Conservation (phyloP, 371 early-diverging fungal species). For the Rhizopus delemar region DNA sequence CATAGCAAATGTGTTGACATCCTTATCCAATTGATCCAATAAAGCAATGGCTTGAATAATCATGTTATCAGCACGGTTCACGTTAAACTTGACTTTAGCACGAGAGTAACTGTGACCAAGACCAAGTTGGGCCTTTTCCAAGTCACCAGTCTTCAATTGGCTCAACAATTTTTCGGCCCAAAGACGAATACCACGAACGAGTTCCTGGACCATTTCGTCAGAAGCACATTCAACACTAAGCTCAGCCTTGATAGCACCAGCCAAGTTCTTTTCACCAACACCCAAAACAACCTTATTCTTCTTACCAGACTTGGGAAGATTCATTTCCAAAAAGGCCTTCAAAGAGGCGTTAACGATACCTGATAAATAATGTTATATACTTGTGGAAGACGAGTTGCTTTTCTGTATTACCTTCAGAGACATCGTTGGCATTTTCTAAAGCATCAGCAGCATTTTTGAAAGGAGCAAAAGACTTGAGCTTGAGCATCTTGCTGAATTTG, state of each 20-base stretch:
- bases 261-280: conserved; percentile 92
- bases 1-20: conserved; percentile 93
- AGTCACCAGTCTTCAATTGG: conserved; percentile 89
- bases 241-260: conserved; percentile 82
- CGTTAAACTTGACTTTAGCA: conserved; percentile 98
- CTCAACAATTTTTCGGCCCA: conserved; percentile 88
- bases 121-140: conserved; percentile 93
- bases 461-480: conserved; percentile 92
- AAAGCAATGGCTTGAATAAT: conserved; percentile 90
- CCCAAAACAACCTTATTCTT: conserved; percentile 79
- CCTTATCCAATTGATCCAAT: conserved; percentile 93
- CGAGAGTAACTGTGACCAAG: conserved; percentile 97
- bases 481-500: conserved; percentile 89
- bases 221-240: conserved; percentile 79
- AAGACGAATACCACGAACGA: conserved; percentile 90
- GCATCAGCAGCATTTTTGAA: conserved; percentile 98
- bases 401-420: conserved; percentile 85
- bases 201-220: conserved; percentile 82
- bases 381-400: too few species aligned
- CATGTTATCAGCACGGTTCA: conserved; percentile 92
- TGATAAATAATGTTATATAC: conserved; percentile 18
- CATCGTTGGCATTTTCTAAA: conserved; percentile 95
- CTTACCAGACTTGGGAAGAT: conserved; percentile 83
- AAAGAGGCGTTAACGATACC: conserved; percentile 81
- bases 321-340: conserved; percentile 92